These are phyloP conservation scores for Cordyceps pruinosa DNA, from an alignment of 2,329 filamentous ascomycete species.

Conservation along the genomic window DNA sequence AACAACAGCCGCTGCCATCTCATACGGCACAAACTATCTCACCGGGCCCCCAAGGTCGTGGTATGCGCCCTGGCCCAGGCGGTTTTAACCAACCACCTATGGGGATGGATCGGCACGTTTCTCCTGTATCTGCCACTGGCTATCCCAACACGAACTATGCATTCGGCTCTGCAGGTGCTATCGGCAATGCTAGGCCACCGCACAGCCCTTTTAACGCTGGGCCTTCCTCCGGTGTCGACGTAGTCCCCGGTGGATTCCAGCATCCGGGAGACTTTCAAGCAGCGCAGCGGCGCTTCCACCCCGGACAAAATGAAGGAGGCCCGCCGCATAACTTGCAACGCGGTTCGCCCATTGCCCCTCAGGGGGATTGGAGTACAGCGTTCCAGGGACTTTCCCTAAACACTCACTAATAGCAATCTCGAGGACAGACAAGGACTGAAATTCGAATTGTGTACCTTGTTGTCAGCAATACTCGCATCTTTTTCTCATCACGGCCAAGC, in stretches of 20 bases:
- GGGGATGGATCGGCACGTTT: conserved; percentile 35
- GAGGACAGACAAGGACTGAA: neutral
- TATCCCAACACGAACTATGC: conserved; percentile 30
- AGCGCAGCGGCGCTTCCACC: conserved; percentile 41
- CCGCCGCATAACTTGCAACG: conserved; percentile 30
- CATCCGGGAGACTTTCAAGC: conserved; percentile 38
- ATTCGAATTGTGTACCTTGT: conserved; percentile 8
- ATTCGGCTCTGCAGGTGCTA: conserved; percentile 26
- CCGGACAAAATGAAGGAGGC: conserved; percentile 31
- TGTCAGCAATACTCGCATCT: neutral
- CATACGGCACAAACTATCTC: conserved; percentile 5
- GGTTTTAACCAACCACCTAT: conserved; percentile 33
- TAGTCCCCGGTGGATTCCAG: conserved; percentile 25
- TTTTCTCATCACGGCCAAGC: neutral
- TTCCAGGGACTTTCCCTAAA: conserved; percentile 71
- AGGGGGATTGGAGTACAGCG: conserved; percentile 53
- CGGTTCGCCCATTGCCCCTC: conserved; percentile 35
- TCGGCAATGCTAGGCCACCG: conserved; percentile 25
- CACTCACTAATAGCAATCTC: conserved; percentile 37
- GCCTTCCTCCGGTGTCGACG: conserved; percentile 24
- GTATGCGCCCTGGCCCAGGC: conserved; percentile 34
- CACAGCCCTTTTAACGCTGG: conserved; percentile 23
- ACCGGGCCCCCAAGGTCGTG: conserved; percentile 23
- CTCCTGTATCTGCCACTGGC: conserved; percentile 30
- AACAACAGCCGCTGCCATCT: conserved; percentile 28